phyloP scores from a whole-genome alignment of 192 early-diverging fungal genomes.

The Coemansia sp. region DNA sequence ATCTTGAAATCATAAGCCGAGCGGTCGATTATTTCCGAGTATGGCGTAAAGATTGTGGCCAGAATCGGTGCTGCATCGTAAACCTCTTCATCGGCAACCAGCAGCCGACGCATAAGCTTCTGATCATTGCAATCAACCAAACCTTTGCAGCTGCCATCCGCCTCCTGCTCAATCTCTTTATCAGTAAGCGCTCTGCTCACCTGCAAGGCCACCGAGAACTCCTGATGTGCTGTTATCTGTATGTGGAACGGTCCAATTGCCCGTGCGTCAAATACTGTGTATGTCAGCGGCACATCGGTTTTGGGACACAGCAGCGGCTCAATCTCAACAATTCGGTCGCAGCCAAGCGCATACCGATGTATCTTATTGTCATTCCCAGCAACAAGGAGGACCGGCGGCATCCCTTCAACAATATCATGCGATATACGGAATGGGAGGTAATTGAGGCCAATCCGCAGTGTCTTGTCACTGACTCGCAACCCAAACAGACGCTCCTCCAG shows the following conservation, averaged over 20 bases:
- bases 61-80: conserved; percentile 50
- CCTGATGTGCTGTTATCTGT: conserved; percentile 51
- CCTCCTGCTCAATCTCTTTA: conserved; percentile 7
- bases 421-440: conserved; percentile 55
- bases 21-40: conserved; percentile 25
- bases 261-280: conserved; percentile 44
- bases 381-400: conserved; percentile 45
- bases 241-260: conserved; percentile 47
- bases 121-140: background rate
- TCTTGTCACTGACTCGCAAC: conserved; percentile 17
- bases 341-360: conserved; percentile 50
- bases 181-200: conserved; percentile 22
- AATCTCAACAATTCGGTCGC: conserved; percentile 43
- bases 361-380: conserved; percentile 50
- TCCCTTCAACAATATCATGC: conserved; percentile 39
- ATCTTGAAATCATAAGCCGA: conserved; percentile 38
- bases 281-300: conserved; percentile 35
- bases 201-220: conserved; percentile 51
- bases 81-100: conserved; percentile 51
- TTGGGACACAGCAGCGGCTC: conserved; percentile 45
- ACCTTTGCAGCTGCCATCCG: background rate
- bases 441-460: conserved; percentile 27
- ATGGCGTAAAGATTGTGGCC: conserved; percentile 44
- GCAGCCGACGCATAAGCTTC: conserved; percentile 12
- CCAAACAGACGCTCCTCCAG: conserved; percentile 50